phyloP scores from a whole-genome alignment of 768 basidiomycete species.

The Kwoniella sp. region DNA sequence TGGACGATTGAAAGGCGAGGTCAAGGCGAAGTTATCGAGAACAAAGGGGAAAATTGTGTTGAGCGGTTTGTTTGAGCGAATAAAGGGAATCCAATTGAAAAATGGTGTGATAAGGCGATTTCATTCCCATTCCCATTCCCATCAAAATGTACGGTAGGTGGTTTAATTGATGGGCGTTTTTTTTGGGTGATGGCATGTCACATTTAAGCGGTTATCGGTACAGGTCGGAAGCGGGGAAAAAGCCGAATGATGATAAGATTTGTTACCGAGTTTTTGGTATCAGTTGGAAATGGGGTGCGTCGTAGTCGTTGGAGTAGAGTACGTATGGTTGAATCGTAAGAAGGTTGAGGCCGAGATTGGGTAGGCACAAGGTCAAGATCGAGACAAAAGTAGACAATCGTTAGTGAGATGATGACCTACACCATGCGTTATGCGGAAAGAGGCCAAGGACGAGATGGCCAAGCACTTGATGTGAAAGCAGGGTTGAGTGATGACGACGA shows the following conservation, averaged over 20 bases:
- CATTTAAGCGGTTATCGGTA: no score
- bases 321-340: no score
- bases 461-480: no score
- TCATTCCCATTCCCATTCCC: no score
- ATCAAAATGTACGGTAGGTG: background rate
- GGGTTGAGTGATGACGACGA: background rate
- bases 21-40: background rate
- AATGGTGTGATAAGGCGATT: background rate
- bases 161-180: background rate
- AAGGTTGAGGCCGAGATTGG: background rate
- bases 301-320: no score
- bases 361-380: background rate
- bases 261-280: background rate
- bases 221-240: background rate
- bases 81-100: no score
- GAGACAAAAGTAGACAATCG: background rate
- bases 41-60: background rate
- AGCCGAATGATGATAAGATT: conserved; percentile 2
- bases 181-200: background rate
- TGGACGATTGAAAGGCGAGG: background rate
- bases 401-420: background rate
- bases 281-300: background rate
- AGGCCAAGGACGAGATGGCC: no score
- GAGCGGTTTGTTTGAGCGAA: background rate
- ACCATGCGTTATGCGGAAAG: no score